Base-by-base conservation (phyloP, 371 early-diverging fungal species). In the Lichtheimia ramosa region DNA sequence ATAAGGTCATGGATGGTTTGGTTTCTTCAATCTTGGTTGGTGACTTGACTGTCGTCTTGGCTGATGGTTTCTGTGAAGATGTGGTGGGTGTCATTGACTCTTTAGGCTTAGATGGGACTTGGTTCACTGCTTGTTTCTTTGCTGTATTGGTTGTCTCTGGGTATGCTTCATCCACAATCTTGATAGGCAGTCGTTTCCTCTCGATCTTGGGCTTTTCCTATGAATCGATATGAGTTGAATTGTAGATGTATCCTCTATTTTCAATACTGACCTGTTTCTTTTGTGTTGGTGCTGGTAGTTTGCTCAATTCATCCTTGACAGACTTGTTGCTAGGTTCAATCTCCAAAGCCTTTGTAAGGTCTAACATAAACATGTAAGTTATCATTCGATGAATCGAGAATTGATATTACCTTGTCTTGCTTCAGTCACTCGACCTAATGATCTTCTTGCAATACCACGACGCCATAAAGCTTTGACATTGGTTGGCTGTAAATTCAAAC, bases 391-490 rank as follows among this genome's bases (percentile, higher is more conserved):
- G 24, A 27, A 24, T 14, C 21, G 23, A 21, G 14, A 41, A 41
- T 50, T 16, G 39, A 43, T 50, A 10, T 61, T 65, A 77, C 88
- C 89, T 62, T 67, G 65, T 70, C 81, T 77, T 3, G 94, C 89
- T 43, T 85, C 90, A 0, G 61, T 55, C 1, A 77, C 43, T 56
- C 83, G 77, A n/a, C 83, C 85, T 10, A 89, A 55, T 48, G 79
- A 83, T 5, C 78, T 63, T 6, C 84, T 75, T 0, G 93, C 91
- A 43, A 85, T 83, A 5, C 91, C 93, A 7, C 93, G 80, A 48
- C 95, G 74, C 90, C 91, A 93, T 6, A 86, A 66, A 0, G 93
- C 95, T 63, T 95, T 95, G 23, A 92, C 84, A 66, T 89, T 88
- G 40, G 87, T 84, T 7, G 85, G 79, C 28, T 91, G 89, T 15